phyloP scores from a whole-genome alignment of 345 rosid genomes.

The Eucalyptus viminalis region DNA sequence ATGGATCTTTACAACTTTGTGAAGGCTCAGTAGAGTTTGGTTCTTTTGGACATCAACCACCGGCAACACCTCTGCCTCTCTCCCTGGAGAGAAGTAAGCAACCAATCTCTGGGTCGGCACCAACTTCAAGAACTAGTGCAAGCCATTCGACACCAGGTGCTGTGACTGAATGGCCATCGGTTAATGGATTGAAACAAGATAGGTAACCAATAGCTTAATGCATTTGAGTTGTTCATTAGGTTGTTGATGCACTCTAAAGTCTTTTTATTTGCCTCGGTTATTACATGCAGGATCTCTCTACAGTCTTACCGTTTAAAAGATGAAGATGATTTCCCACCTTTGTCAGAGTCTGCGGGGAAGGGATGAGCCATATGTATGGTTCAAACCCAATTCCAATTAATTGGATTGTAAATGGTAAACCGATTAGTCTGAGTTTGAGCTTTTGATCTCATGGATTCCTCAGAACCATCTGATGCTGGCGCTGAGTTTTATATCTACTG shows the following conservation, averaged over 20 bases:
- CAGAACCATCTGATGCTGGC: neutral
- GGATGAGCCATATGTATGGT: neutral
- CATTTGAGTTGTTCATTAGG: neutral
- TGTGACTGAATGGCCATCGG: neutral
- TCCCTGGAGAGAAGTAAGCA: slow-evolving; percentile 13
- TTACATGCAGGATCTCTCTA: slow-evolving; percentile 29
- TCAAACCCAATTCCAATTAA: neutral
- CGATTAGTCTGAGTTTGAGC: neutral
- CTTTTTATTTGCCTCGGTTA: neutral
- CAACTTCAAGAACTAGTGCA: slow-evolving; percentile 3
- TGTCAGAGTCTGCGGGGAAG: slow-evolving; percentile 24
- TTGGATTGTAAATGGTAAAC: neutral
- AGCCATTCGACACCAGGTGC: slow-evolving; percentile 2
- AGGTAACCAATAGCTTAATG: slow-evolving; percentile 20
- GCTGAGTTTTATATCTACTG: neutral
- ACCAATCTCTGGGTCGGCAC: slow-evolving; percentile 1
- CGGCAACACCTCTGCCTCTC: neutral
- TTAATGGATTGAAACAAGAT: slow-evolving; percentile 19
- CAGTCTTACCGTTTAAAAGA: slow-evolving; percentile 64
- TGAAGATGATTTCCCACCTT: slow-evolving; percentile 78
- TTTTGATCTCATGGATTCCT: neutral
- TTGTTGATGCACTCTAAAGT: neutral
- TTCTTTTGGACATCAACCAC: slow-evolving; percentile 17
- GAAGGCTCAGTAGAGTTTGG: slow-evolving; percentile 31
- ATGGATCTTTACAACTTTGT: slow-evolving; percentile 27